These are phyloP conservation scores for Stemphylium beticola DNA, from an alignment of 2,329 filamentous ascomycete genomes.

Conservation along the genomic window DNA sequence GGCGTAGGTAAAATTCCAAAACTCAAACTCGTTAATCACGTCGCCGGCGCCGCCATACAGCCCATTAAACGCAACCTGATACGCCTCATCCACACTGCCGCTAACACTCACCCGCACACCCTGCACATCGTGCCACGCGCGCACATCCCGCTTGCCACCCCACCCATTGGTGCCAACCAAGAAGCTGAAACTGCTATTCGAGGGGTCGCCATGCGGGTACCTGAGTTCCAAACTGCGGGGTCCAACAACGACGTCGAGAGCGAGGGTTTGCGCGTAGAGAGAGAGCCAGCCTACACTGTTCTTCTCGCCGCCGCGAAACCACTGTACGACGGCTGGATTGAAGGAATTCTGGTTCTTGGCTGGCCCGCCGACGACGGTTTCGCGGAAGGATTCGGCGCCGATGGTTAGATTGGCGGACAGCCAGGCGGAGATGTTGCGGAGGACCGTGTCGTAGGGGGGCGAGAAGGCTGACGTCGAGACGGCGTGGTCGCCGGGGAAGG, in stretches of 20 bases:
- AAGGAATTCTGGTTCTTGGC: constrained; percentile 60
- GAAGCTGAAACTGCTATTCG: constrained; percentile 57
- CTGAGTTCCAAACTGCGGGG: constrained; percentile 55
- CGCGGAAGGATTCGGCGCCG: constrained; percentile 64
- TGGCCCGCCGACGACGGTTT: constrained; percentile 63
- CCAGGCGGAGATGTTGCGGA: constrained; percentile 67
- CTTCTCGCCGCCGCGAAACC: constrained; percentile 49
- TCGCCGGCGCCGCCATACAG: constrained; percentile 46
- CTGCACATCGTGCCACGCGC: constrained; percentile 56
- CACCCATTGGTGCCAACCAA: constrained; percentile 56
- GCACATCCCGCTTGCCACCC: constrained; percentile 52
- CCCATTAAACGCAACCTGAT: constrained; percentile 55
- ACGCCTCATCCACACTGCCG: constrained; percentile 53
- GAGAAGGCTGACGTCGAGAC: constrained; percentile 62
- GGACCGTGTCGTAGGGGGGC: constrained; percentile 63
- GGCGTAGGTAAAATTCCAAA: constrained; percentile 53
- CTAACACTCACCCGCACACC: constrained; percentile 56
- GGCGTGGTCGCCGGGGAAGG: constrained; percentile 61
- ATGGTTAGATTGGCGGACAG: constrained; percentile 64
- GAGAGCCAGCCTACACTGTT: constrained; percentile 39
- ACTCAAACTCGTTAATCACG: constrained; percentile 50
- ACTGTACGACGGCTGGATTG: constrained; percentile 67
- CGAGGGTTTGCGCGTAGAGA: constrained; percentile 36
- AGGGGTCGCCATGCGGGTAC: constrained; percentile 60
- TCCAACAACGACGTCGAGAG: constrained; percentile 28